phyloP scores from a whole-genome alignment of 75 land plant species.

The Pinus taeda region DNA sequence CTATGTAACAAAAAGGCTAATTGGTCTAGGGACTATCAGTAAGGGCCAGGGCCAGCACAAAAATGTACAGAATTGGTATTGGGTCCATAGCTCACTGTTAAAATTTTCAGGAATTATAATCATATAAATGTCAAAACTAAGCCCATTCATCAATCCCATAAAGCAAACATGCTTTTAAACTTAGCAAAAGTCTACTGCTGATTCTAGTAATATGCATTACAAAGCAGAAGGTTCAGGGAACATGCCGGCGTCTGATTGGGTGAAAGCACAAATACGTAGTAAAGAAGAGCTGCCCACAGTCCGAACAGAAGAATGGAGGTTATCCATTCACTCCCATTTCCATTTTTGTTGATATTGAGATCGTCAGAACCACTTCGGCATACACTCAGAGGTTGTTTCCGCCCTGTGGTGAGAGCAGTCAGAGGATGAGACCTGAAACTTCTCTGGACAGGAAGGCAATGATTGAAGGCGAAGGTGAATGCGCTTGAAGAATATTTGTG shows the following conservation, averaged over 20 bases:
- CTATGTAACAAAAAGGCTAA: no score
- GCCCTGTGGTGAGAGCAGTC: not conserved
- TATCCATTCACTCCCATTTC: conserved; percentile 45
- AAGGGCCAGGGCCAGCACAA: not conserved
- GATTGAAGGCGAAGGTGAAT: no score
- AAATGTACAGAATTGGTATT: not conserved
- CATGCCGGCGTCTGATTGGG: conserved; percentile 71
- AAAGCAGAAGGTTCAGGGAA: not conserved
- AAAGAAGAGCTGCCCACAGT: conserved; percentile 58
- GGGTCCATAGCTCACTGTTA: not conserved
- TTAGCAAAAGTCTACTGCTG: not conserved
- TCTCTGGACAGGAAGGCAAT: no score
- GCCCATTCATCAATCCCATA: not conserved
- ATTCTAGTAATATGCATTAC: not conserved
- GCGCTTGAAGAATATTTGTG: no score
- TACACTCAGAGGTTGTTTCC: not conserved
- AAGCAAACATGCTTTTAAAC: not conserved
- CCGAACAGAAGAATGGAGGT: conserved; percentile 56
- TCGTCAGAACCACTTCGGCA: not conserved
- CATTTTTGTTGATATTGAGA: not conserved
- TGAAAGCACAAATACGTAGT: conserved; percentile 54
- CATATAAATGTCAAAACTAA: not conserved
- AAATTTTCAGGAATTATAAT: not conserved
- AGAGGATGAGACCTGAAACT: no score
- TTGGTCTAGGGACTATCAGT: no score